Evolutionary conservation across 805 yeast genomes (phyloP).

Genomic region (Peterozyma toletana): DNA sequence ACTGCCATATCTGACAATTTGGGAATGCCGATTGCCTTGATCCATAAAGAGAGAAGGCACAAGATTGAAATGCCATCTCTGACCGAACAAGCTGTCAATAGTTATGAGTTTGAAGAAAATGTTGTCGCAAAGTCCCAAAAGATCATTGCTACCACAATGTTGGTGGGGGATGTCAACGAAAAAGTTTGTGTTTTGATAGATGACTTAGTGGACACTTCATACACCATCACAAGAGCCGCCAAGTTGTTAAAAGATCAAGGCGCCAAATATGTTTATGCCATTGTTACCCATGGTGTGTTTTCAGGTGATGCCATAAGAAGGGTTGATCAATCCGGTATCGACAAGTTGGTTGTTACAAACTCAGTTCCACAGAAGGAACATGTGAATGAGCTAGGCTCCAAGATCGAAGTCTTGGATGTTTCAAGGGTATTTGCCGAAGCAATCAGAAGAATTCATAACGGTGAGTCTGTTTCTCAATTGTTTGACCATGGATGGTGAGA

Average conservation of each 20-base stretch:
- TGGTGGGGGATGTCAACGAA: slow-evolving; percentile 89
- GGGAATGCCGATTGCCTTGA: slow-evolving; percentile 85
- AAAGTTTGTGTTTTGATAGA: slow-evolving; percentile 87
- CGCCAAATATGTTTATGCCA: slow-evolving; percentile 76
- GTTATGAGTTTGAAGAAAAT: slow-evolving; percentile 13
- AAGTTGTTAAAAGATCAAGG: slow-evolving; percentile 89
- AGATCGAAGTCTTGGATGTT: slow-evolving; percentile 79
- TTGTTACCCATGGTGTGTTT: slow-evolving; percentile 89
- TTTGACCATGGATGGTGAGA: slow-evolving; percentile 72
- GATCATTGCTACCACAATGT: slow-evolving; percentile 74
- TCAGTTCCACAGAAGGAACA: slow-evolving; percentile 80
- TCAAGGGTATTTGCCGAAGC: slow-evolving; percentile 89
- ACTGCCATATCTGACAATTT: slow-evolving; percentile 88
- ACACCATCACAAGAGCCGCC: slow-evolving; percentile 89
- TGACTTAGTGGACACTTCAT: slow-evolving; percentile 90
- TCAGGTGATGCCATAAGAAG: slow-evolving; percentile 85
- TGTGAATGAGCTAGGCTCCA: slow-evolving; percentile 43
- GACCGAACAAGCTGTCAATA: slow-evolving; percentile 16
- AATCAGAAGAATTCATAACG: slow-evolving; percentile 91
- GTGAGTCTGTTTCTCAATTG: slow-evolving; percentile 90
- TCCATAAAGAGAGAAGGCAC: slow-evolving; percentile 85
- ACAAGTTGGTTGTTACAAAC: slow-evolving; percentile 82
- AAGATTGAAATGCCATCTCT: slow-evolving; percentile 25
- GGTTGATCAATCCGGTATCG: slow-evolving; percentile 62
- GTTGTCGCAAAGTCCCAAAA: slow-evolving; percentile 18